Evolutionary conservation across 768 basidiomycete genomes (phyloP).

Genomic region (Lactarius pseudohatsudake): DNA sequence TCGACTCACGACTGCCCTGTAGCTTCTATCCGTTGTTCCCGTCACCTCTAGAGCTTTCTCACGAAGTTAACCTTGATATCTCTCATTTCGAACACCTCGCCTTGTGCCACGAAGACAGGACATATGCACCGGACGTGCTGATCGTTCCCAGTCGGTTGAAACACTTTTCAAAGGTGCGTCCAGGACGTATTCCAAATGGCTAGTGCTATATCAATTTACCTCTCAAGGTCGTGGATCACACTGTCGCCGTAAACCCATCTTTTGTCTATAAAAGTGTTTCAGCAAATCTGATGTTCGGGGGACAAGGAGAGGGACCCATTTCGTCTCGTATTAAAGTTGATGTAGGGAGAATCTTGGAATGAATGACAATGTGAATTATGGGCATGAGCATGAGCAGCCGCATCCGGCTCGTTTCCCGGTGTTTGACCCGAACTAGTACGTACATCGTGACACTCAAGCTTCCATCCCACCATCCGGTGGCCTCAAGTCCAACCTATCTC

Average conservation of each 20-base stretch:
- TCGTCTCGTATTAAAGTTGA: conserved; percentile 24
- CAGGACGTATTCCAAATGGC: conserved; percentile 34
- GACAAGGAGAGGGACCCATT: conserved; percentile 15
- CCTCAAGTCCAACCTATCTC: conserved; percentile 1
- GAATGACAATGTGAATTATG: neutral
- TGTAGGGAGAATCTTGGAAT: conserved; percentile 21
- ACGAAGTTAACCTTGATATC: conserved; percentile 88
- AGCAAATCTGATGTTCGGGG: conserved; percentile 40
- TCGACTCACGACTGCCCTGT: conserved; percentile 11
- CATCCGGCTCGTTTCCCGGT: neutral
- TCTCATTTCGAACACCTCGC: conserved; percentile 63
- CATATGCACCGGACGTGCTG: conserved; percentile 75
- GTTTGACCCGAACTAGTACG: neutral
- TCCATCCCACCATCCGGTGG: neutral
- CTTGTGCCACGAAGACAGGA: conserved; percentile 33
- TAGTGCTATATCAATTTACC: conserved; percentile 46
- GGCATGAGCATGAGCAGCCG: neutral
- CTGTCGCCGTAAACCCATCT: conserved; percentile 84
- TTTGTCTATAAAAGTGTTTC: conserved; percentile 64
- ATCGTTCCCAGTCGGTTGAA: conserved; percentile 86
- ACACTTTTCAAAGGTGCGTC: conserved; percentile 81
- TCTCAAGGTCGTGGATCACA: conserved; percentile 72
- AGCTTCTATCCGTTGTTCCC: conserved; percentile 98
- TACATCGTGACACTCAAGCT: too few relatives aligned
- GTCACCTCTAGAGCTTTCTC: conserved; percentile 65